Evolutionary conservation across 257 asterid species (phyloP).

Genomic region (Prunella vulgaris): DNA sequence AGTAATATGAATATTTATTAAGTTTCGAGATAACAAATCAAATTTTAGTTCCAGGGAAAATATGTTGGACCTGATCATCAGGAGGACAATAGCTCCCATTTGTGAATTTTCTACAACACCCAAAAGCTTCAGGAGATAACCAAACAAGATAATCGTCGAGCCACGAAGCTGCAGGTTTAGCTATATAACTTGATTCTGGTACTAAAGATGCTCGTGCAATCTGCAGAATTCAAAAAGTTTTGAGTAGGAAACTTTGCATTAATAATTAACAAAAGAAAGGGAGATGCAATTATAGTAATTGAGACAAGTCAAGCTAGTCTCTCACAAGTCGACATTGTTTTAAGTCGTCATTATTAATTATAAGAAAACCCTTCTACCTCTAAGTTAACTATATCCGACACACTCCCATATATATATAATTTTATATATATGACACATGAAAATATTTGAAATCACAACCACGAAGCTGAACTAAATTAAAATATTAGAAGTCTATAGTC

Average conservation of each 20-base stretch:
- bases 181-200: constrained; percentile 90
- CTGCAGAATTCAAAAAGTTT: constrained; percentile 41
- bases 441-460: not conserved
- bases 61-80: constrained; percentile 70
- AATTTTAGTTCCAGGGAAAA: not conserved
- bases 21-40: constrained; percentile 4
- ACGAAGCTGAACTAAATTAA: not conserved
- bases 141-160: constrained; percentile 97
- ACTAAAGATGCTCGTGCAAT: constrained; percentile 83
- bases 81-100: constrained; percentile 92
- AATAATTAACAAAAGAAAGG: not conserved
- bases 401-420: no score
- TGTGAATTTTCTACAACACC: constrained; percentile 91
- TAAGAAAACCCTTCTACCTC: no score
- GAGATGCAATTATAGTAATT: not conserved
- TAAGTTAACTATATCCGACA: no score
- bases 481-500: not conserved
- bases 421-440: not conserved
- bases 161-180: constrained; percentile 99
- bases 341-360: no score
- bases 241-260: not conserved
- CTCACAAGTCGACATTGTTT: no score
- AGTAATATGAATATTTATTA: not conserved
- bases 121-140: constrained; percentile 97
- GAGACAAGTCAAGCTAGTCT: not conserved